Evolutionary conservation across 305 asterid genomes (phyloP).

Genomic region (Solanum aculeatissimum): DNA sequence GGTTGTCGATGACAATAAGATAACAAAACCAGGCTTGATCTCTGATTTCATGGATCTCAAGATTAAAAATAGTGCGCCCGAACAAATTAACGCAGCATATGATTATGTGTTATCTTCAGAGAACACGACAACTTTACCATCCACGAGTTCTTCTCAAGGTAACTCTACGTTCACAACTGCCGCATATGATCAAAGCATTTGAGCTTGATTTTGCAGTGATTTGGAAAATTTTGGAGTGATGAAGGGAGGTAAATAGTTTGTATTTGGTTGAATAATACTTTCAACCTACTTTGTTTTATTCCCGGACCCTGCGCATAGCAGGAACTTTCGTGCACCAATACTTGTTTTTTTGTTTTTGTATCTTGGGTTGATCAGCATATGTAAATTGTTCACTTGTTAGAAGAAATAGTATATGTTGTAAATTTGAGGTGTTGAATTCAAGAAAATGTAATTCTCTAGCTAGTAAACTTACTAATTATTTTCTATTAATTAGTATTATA

Average conservation of each 20-base stretch:
- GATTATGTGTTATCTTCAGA: constrained; percentile 40
- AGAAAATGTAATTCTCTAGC: not conserved
- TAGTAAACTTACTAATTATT: not conserved
- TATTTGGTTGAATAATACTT: not conserved
- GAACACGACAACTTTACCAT: constrained; percentile 34
- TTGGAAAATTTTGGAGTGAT: not conserved
- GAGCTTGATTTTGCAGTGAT: not conserved
- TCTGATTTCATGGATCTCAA: constrained; percentile 90
- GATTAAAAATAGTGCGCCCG: constrained; percentile 26
- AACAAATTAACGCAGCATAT: constrained; percentile 7
- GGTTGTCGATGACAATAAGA: constrained; percentile 26
- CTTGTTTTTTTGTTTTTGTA: not conserved
- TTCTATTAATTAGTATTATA: not conserved
- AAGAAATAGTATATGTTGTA: not conserved
- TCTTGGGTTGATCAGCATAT: not conserved
- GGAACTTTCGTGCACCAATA: too few relatives aligned
- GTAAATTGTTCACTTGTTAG: not conserved
- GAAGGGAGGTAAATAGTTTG: not conserved
- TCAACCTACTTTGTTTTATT: not conserved
- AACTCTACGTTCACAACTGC: constrained; percentile 55
- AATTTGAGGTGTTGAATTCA: not conserved
- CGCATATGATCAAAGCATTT: constrained; percentile 31
- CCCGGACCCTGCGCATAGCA: too few relatives aligned
- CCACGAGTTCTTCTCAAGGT: constrained; percentile 46
- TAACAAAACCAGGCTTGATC: constrained; percentile 40